These are phyloP conservation scores for Ascoidea rubescens DNA, from an alignment of 805 yeast species.

Conservation along the genomic window DNA sequence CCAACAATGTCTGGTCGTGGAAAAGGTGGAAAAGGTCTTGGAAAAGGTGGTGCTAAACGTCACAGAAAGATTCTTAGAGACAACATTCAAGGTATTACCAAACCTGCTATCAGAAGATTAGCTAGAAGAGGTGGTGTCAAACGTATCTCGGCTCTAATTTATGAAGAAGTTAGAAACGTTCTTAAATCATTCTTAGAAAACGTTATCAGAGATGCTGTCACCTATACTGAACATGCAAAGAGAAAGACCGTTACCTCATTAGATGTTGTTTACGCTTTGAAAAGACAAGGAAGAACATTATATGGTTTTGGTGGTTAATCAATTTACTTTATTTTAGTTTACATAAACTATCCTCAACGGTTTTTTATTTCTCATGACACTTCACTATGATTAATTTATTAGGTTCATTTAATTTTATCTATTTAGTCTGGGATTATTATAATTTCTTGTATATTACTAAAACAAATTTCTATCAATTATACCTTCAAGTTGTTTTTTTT, in stretches of 20 bases:
- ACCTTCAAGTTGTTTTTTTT: slow-evolving; percentile 16
- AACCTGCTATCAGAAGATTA: slow-evolving; percentile 99
- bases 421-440: no score
- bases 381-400: no score
- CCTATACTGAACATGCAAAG: slow-evolving; percentile 99
- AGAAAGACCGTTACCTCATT: slow-evolving; percentile 99
- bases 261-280: slow-evolving; percentile 97
- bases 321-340: neutral
- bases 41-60: slow-evolving; percentile 99
- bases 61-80: slow-evolving; percentile 99
- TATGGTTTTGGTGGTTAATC: slow-evolving; percentile 98
- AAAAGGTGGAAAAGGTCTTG: slow-evolving; percentile 99
- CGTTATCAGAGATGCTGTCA: slow-evolving; percentile 98
- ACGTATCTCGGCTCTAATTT: slow-evolving; percentile 97
- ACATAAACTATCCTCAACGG: neutral
- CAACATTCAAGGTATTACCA: slow-evolving; percentile 98
- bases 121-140: slow-evolving; percentile 99
- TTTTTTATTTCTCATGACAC: no score
- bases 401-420: no score
- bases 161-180: slow-evolving; percentile 98
- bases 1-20: slow-evolving; percentile 93
- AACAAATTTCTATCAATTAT: slow-evolving; percentile 52
- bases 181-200: slow-evolving; percentile 91
- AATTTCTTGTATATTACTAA: no score
- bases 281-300: slow-evolving; percentile 99